Percentiles rank a stretch among this genome's conserved stretches.
These are phyloP conservation scores for Gymnopus androsaceus DNA, from an alignment of 1,284 basidiomycete genomes.

Conservation along the genomic window DNA sequence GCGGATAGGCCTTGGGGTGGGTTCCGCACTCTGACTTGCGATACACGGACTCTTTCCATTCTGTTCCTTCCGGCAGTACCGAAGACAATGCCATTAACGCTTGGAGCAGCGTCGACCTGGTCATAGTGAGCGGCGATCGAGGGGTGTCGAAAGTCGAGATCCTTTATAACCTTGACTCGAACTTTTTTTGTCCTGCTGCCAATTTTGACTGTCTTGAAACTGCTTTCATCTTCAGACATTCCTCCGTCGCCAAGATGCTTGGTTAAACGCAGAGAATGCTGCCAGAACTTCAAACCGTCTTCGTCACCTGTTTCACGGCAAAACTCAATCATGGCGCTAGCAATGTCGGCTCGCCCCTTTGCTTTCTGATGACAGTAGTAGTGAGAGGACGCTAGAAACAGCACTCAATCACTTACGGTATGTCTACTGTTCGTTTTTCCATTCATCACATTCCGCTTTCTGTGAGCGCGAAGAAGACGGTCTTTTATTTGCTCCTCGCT, in stretches of 20 bases:
- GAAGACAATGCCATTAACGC: too few relatives aligned
- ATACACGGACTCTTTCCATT: too few relatives aligned
- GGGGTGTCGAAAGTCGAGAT: background rate
- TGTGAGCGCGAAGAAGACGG: background rate
- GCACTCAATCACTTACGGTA: background rate
- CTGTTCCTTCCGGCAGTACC: too few relatives aligned
- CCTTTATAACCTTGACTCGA: background rate
- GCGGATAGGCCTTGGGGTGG: too few relatives aligned
- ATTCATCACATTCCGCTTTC: background rate
- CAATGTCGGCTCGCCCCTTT: background rate
- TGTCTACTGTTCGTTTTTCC: background rate
- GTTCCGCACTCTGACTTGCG: too few relatives aligned
- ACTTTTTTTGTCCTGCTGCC: background rate
- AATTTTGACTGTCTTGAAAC: background rate
- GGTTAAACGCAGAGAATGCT: background rate
- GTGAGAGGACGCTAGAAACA: background rate
- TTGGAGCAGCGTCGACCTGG: too few relatives aligned
- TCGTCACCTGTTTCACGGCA: background rate
- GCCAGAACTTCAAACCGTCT: background rate
- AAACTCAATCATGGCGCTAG: background rate
- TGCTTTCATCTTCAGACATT: constrained; percentile 7
- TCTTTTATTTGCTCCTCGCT: background rate
- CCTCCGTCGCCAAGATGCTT: background rate
- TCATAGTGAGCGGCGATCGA: too few relatives aligned
- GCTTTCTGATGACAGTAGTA: background rate